Percentiles rank a stretch among this genome's conserved stretches.
Conservation (phyloP, 257 asterid species). For the Solanum clarkiae region DNA sequence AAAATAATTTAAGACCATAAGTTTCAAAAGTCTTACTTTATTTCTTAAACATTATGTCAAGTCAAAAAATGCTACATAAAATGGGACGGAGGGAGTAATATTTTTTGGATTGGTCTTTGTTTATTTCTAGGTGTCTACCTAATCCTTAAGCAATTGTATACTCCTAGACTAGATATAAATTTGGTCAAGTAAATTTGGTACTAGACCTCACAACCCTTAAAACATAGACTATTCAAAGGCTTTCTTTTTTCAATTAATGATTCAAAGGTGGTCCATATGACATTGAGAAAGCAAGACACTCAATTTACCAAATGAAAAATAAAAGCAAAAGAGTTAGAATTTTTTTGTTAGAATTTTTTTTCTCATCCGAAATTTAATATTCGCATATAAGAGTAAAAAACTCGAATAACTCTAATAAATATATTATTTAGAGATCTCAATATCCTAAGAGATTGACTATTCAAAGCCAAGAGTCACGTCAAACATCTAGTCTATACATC, state of each 20-base stretch:
- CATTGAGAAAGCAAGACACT: neutral
- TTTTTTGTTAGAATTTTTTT: rapidly evolving
- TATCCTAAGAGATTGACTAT: too few species aligned
- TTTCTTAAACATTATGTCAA: too few species aligned
- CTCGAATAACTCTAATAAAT: too few species aligned
- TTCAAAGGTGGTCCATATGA: neutral
- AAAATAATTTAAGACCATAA: too few species aligned
- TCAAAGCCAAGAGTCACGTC: too few species aligned
- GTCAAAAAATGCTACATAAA: too few species aligned
- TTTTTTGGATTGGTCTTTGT: neutral
- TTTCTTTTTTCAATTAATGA: neutral
- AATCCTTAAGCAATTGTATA: neutral
- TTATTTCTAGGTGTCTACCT: neutral
- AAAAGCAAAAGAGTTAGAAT: neutral
- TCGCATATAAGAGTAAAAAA: neutral
- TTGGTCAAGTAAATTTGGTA: neutral
- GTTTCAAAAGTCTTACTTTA: too few species aligned
- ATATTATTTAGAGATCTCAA: too few species aligned
- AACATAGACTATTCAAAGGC: neutral
- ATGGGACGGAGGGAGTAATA: neutral
- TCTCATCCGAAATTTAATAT: neutral
- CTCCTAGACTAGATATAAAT: neutral
- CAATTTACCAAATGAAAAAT: neutral
- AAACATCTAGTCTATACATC: too few species aligned
- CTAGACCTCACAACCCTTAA: neutral